phyloP scores from a whole-genome alignment of 805 yeast genomes.

The Clavispora phyllophila region DNA sequence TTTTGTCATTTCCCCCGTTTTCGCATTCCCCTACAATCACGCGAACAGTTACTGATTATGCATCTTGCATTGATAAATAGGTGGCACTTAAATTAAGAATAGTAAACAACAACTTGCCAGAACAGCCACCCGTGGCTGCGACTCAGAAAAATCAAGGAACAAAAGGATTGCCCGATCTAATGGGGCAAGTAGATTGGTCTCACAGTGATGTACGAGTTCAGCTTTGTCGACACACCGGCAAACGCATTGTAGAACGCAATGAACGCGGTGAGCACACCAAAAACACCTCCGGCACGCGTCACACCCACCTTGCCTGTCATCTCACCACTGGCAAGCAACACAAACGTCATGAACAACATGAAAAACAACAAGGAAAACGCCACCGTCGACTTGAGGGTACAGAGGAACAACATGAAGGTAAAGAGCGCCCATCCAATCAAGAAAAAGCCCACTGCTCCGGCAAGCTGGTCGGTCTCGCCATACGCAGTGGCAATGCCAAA shows the following conservation, averaged over 20 bases:
- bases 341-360: constrained; percentile 28
- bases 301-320: constrained; percentile 22
- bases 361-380: constrained; percentile 31
- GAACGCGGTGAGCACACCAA: constrained; percentile 38
- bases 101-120: not conserved
- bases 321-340: constrained; percentile 33
- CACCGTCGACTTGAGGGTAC: constrained; percentile 35
- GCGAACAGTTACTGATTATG: not conserved
- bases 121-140: not conserved
- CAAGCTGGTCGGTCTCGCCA: constrained; percentile 19
- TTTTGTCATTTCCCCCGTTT: too few species aligned
- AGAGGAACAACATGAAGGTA: constrained; percentile 31
- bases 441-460: constrained; percentile 32
- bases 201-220: constrained; percentile 33
- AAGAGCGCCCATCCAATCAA: constrained; percentile 38
- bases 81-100: not conserved
- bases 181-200: constrained; percentile 22
- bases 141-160: not conserved
- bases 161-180: constrained; percentile 4
- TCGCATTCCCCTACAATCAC: too few species aligned
- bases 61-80: not conserved
- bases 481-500: constrained; percentile 56
- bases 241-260: constrained; percentile 39
- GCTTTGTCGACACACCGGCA: constrained; percentile 32
- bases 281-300: constrained; percentile 37